Conservation (phyloP, 148 eudicot genomes). For the Selenicereus undatus region DNA sequence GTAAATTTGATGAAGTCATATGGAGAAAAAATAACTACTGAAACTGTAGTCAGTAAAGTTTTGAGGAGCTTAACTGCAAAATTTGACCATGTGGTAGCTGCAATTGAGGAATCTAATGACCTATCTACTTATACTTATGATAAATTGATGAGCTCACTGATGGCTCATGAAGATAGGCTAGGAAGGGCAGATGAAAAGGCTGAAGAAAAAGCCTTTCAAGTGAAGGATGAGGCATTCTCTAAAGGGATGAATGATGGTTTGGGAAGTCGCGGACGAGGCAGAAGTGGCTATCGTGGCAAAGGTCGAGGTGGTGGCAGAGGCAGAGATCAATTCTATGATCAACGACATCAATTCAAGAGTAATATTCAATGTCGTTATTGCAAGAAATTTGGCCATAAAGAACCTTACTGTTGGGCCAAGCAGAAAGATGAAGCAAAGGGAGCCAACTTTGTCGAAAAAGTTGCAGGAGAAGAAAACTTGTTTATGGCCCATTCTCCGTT, state of each 20-base stretch:
- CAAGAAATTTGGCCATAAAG: not conserved
- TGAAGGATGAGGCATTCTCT: not conserved
- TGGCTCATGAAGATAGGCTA: not conserved
- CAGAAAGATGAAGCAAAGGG: not conserved
- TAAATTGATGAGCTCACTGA: not conserved
- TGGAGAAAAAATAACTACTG: not conserved
- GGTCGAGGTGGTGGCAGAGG: not conserved
- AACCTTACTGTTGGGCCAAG: not conserved
- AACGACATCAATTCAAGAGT: not conserved
- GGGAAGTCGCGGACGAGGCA: not conserved
- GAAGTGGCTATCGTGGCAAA: not conserved
- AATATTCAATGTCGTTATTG: no score
- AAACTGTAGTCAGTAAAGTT: not conserved
- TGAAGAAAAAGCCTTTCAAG: not conserved
- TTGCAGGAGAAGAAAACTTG: not conserved
- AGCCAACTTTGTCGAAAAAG: not conserved
- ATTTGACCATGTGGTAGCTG: not conserved
- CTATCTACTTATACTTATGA: not conserved
- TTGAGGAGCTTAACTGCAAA: not conserved
- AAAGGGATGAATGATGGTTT: not conserved
- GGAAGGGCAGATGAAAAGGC: not conserved
- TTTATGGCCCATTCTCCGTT: not conserved
- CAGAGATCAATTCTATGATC: not conserved
- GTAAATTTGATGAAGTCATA: not conserved
- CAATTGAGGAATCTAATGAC: no score